Evolutionary conservation across 2,329 filamentous ascomycete species (phyloP).

Genomic region (Balansia obtecta): DNA sequence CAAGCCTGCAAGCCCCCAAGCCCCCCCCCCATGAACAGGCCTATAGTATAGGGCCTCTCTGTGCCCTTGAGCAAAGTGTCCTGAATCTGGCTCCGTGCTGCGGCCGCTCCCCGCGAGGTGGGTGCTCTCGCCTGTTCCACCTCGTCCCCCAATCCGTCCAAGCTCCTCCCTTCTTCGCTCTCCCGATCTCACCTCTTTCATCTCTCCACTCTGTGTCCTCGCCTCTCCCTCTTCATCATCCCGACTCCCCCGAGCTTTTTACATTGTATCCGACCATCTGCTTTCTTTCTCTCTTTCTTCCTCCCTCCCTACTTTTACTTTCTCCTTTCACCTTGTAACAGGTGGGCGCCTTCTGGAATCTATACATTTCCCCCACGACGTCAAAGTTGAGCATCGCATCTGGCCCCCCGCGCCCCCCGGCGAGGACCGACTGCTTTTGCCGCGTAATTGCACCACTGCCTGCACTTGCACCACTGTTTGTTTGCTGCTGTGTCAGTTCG

Average conservation of each 20-base stretch:
- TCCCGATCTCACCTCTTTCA: neutral
- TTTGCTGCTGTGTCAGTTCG: neutral
- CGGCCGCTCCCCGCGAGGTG: neutral
- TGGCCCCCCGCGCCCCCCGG: neutral
- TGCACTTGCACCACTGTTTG: no score
- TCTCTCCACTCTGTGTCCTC: neutral
- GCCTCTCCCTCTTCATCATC: neutral
- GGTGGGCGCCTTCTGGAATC: neutral
- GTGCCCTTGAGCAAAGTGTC: neutral
- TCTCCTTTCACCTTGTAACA: neutral
- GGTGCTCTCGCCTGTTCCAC: neutral
- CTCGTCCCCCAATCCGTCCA: neutral
- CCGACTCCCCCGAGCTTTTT: neutral
- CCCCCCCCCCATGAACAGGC: no score
- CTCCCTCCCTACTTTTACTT: no score
- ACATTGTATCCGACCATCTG: no score
- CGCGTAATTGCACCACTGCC: slow-evolving; percentile 2
- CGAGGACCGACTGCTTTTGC: neutral
- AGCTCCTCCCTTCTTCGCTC: neutral
- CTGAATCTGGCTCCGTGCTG: neutral
- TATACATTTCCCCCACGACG: neutral
- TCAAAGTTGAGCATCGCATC: neutral
- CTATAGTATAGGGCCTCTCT: no score
- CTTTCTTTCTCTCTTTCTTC: neutral
- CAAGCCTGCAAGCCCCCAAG: no score